phyloP scores from a whole-genome alignment of 495 filamentous ascomycete genomes.

The Hyaloscypha finlandica region DNA sequence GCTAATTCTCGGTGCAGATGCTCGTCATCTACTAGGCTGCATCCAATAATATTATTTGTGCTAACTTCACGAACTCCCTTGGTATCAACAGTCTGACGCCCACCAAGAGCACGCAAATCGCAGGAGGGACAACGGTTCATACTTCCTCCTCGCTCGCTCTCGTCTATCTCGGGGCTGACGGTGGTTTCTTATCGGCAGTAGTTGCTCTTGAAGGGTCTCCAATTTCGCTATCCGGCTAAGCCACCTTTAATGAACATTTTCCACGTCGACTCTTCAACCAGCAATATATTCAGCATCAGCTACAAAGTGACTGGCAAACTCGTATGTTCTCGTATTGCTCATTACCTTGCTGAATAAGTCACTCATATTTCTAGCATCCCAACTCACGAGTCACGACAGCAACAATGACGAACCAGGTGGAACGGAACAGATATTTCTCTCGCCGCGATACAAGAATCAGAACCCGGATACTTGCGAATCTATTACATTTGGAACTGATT shows the following conservation, averaged over 20 bases:
- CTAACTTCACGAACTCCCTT: background rate
- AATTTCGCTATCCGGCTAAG: background rate
- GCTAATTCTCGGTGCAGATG: background rate
- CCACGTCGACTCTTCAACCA: background rate
- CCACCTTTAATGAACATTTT: constrained; percentile 10
- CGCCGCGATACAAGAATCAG: constrained; percentile 1
- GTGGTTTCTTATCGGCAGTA: background rate
- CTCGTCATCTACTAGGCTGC: constrained; percentile 8
- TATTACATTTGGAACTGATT: constrained; percentile 8
- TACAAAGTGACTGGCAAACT: background rate
- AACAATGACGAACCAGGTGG: background rate
- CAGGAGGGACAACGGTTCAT: background rate
- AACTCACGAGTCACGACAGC: background rate
- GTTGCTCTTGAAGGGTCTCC: constrained; percentile 2
- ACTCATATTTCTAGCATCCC: background rate
- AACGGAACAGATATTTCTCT: background rate
- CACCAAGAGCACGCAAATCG: background rate
- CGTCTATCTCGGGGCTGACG: background rate
- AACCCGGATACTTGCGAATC: background rate
- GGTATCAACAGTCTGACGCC: background rate
- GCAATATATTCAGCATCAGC: background rate
- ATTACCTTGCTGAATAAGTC: background rate
- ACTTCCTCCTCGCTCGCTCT: background rate
- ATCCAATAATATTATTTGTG: constrained; percentile 10
- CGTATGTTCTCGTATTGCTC: background rate